Conservation (phyloP, 2,329 filamentous ascomycete genomes). For the Colletotrichum neosansevieriae region DNA sequence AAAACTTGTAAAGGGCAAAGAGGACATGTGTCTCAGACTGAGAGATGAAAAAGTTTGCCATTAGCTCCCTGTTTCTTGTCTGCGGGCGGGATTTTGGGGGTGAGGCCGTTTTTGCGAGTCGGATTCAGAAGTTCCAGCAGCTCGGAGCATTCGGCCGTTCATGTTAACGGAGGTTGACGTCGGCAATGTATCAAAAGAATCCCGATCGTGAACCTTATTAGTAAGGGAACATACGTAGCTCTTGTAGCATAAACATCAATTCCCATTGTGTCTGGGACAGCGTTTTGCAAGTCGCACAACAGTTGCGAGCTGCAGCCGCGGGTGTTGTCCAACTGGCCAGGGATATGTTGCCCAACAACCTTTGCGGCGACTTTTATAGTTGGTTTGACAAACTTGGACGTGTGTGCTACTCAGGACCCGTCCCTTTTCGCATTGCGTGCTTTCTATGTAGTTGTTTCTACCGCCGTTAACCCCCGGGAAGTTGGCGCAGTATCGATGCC, state of each 20-base stretch:
- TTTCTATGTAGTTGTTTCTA: background rate
- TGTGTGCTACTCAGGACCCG: conserved; percentile 5
- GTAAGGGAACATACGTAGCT: background rate
- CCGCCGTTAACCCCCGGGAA: background rate
- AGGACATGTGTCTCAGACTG: background rate
- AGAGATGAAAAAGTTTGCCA: background rate
- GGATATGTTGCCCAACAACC: conserved; percentile 24
- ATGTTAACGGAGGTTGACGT: conserved; percentile 18
- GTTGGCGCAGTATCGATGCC: background rate
- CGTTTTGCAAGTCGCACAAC: conserved; percentile 10
- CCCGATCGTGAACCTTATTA: conserved; percentile 28
- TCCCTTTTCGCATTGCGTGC: conserved; percentile 10
- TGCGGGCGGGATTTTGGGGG: conserved; percentile 5
- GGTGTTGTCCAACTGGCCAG: background rate
- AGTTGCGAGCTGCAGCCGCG: background rate
- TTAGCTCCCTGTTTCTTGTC: background rate
- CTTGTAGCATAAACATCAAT: conserved; percentile 13
- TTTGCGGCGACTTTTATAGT: conserved; percentile 33
- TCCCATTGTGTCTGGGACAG: conserved; percentile 18
- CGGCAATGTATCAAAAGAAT: conserved; percentile 29
- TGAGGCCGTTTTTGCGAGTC: conserved; percentile 17
- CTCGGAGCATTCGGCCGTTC: conserved; percentile 15
- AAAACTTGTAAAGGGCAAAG: background rate
- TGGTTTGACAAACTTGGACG: conserved; percentile 25
- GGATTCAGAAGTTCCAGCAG: conserved; percentile 15